Evolutionary conservation across 345 rosid species (phyloP).

Genomic region (Angophora floribunda): DNA sequence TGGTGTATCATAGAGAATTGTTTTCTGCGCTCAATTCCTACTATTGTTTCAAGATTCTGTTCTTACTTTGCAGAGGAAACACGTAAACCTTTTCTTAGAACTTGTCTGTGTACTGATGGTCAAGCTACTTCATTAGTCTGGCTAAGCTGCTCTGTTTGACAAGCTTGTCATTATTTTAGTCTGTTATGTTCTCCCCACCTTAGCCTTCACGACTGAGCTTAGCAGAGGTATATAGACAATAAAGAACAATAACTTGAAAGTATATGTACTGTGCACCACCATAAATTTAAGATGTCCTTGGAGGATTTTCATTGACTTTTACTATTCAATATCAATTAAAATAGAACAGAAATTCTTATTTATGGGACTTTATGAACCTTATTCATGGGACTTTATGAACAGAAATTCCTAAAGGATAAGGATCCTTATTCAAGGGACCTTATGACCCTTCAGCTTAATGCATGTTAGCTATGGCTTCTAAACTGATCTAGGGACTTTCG

Average conservation of each 20-base stretch:
- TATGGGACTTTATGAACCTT: background rate
- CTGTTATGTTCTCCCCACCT: background rate
- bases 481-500: background rate
- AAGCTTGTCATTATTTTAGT: background rate
- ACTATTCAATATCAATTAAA: background rate
- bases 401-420: background rate
- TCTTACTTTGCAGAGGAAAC: background rate
- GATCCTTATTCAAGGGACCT: background rate
- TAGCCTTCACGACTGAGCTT: background rate
- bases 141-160: background rate
- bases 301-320: background rate
- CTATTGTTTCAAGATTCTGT: background rate
- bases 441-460: background rate
- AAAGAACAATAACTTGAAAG: background rate
- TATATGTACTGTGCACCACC: background rate
- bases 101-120: background rate
- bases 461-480: background rate
- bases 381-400: background rate
- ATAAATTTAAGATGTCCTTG: background rate
- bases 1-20: background rate
- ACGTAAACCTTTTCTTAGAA: background rate
- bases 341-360: background rate
- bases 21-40: background rate
- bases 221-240: background rate
- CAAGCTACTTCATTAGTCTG: background rate